Conservation (phyloP, 2,329 filamentous ascomycete species). For the Trichoderma hamatum region DNA sequence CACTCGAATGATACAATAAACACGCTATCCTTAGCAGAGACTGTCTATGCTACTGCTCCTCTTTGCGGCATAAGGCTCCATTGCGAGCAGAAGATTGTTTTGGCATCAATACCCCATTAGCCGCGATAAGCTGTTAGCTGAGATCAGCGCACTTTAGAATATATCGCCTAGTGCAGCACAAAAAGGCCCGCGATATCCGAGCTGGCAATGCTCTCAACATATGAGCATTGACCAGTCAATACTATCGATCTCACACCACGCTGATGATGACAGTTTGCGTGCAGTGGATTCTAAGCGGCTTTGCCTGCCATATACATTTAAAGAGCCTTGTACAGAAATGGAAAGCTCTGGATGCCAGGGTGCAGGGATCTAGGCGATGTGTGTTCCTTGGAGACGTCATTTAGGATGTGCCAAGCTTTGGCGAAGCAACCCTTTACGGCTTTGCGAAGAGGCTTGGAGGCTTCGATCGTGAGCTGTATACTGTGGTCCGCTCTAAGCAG, state of each 20-base stretch:
- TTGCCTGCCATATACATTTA: constrained; percentile 5
- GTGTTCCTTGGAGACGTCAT: constrained; percentile 12
- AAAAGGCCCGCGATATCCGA: constrained; percentile 5
- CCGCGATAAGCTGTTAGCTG: constrained; percentile 9
- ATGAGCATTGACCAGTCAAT: not conserved
- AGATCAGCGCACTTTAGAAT: constrained; percentile 7
- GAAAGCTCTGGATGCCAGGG: not conserved
- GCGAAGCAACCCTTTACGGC: not conserved
- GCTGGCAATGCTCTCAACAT: not conserved
- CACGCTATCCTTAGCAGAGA: not conserved
- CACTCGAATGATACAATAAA: not conserved
- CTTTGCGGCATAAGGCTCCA: not conserved
- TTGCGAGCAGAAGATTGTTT: not conserved
- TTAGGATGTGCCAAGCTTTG: not conserved
- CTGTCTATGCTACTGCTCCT: not conserved
- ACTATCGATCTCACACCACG: not conserved
- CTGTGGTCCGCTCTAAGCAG: not conserved
- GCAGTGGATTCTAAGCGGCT: not conserved
- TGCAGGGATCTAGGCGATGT: not conserved
- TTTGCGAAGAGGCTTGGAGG: not conserved
- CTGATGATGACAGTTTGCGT: not conserved
- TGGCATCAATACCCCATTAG: not conserved
- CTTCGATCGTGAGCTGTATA: constrained; percentile 3
- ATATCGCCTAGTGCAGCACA: not conserved
- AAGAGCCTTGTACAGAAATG: not conserved